These are phyloP conservation scores for Eimeria necatrix DNA, from an alignment of 169 alveolate species.

Conservation along the genomic window DNA sequence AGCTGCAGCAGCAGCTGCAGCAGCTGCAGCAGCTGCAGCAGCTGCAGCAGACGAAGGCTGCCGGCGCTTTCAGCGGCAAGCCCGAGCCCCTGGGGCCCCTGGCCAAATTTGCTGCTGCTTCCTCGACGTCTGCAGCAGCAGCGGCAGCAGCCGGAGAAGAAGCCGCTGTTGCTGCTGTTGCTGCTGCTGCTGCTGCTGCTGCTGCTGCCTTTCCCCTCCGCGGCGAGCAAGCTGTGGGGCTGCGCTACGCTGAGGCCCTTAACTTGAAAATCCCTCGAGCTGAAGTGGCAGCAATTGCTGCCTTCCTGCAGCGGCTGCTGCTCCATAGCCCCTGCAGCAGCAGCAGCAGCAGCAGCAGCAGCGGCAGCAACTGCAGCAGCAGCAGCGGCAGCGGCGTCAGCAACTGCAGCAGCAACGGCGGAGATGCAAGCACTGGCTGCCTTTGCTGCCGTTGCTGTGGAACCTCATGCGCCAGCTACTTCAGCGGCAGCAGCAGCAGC, in stretches of 20 bases:
- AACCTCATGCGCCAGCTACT: not conserved
- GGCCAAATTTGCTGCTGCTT: no score
- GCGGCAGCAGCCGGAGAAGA: no score
- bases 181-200: no score
- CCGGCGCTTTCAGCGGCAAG: not conserved
- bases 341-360: slow-evolving; percentile 80
- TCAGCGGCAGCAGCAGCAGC: not conserved
- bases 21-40: not conserved
- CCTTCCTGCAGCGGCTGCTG: not conserved
- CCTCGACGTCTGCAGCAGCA: no score
- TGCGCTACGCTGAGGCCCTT: slow-evolving; percentile 89
- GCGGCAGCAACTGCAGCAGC: no score
- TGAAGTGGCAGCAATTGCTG: slow-evolving; percentile 87
- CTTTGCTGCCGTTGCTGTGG: not conserved
- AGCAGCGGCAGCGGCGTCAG: no score
- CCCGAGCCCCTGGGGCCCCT: no score
- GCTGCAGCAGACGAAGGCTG: not conserved
- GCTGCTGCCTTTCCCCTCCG: slow-evolving; percentile 79
- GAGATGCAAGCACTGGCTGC: not conserved
- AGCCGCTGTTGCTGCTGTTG: no score
- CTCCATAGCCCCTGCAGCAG: no score
- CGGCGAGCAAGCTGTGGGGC: slow-evolving; percentile 87
- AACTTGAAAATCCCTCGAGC: slow-evolving; percentile 89
- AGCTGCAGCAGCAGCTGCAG: not conserved
- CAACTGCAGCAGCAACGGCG: no score